A percentile compares a stretch with the other conserved stretches of the same genome.
Conservation (phyloP, 805 yeast species). For the Ogataea polymorpha region DNA sequence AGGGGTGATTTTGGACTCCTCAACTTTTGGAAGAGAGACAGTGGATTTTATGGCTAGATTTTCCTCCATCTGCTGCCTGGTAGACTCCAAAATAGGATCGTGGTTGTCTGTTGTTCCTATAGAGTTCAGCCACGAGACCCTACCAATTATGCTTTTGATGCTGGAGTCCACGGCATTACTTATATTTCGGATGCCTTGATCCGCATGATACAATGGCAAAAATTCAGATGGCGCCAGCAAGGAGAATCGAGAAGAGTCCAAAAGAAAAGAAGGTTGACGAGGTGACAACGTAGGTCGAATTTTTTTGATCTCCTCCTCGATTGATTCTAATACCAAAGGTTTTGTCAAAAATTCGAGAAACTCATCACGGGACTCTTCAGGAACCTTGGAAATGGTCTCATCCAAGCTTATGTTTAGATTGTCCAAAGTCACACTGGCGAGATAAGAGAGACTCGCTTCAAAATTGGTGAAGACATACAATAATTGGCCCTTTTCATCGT, state of each 20-base stretch:
- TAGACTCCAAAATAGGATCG: conserved; percentile 21
- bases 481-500: conserved; percentile 32
- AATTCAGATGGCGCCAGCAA: conserved; percentile 22
- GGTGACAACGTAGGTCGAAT: conserved; percentile 9
- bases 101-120: conserved; percentile 9
- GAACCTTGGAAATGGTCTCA: conserved; percentile 1
- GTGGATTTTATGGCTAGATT: conserved; percentile 24
- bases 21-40: conserved; percentile 5
- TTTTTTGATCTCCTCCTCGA: conserved; percentile 25
- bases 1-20: conserved; percentile 27
- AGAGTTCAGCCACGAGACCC: conserved; percentile 30
- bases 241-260: conserved; percentile 15
- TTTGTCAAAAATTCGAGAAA: conserved; percentile 9
- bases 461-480: conserved; percentile 35
- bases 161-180: conserved; percentile 36
- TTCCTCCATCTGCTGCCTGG: conserved; percentile 31
- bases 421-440: conserved; percentile 32
- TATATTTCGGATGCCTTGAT: conserved; percentile 35
- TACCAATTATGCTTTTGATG: conserved; percentile 32
- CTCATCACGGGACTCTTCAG: not conserved
- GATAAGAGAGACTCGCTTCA: conserved; percentile 35
- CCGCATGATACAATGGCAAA: conserved; percentile 32
- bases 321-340: conserved; percentile 27
- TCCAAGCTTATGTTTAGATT: conserved; percentile 27
- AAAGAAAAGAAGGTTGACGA: conserved; percentile 6